These are phyloP conservation scores for Tolypocladium endophyticum DNA, from an alignment of 2,329 filamentous ascomycete genomes.

Conservation along the genomic window DNA sequence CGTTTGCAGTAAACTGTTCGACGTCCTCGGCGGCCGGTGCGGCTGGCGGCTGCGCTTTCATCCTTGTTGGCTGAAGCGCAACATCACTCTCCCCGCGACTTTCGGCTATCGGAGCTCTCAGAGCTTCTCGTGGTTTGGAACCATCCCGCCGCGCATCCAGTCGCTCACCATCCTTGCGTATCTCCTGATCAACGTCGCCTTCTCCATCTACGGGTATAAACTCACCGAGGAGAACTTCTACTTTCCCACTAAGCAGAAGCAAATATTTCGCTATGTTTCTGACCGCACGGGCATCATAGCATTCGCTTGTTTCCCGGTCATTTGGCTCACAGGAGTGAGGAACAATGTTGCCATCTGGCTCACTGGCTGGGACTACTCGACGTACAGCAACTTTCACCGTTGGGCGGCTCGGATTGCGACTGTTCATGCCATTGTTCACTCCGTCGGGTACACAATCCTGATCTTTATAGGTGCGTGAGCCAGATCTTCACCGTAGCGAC, in stretches of 20 bases:
- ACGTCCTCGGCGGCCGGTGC: constrained; percentile 4
- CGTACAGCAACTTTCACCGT: constrained; percentile 58
- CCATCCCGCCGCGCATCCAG: constrained; percentile 32
- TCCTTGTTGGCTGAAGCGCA: constrained; percentile 19
- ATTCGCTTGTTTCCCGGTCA: constrained; percentile 50
- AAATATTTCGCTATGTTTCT: constrained; percentile 42
- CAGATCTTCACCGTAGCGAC: neutral
- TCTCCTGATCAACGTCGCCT: constrained; percentile 24
- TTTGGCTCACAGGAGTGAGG: constrained; percentile 57
- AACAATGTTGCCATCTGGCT: constrained; percentile 58
- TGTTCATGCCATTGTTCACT: constrained; percentile 51
- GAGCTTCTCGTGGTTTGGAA: constrained; percentile 31
- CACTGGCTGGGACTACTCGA: constrained; percentile 59
- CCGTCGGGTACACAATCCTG: constrained; percentile 44
- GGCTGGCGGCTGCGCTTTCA: neutral
- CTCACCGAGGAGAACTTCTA: constrained; percentile 28
- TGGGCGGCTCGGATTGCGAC: constrained; percentile 55
- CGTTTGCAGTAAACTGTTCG: constrained; percentile 16
- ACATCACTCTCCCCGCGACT: constrained; percentile 27
- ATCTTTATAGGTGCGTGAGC: constrained; percentile 22
- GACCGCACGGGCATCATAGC: constrained; percentile 56
- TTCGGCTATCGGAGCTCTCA: constrained; percentile 32
- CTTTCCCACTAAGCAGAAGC: constrained; percentile 12
- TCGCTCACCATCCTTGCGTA: constrained; percentile 27
- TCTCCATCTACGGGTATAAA: constrained; percentile 24